Evolutionary conservation across 306 rosid species (phyloP), one percentile per base, ranked within the genome.

Genomic region (Trifolium pratense): DNA sequence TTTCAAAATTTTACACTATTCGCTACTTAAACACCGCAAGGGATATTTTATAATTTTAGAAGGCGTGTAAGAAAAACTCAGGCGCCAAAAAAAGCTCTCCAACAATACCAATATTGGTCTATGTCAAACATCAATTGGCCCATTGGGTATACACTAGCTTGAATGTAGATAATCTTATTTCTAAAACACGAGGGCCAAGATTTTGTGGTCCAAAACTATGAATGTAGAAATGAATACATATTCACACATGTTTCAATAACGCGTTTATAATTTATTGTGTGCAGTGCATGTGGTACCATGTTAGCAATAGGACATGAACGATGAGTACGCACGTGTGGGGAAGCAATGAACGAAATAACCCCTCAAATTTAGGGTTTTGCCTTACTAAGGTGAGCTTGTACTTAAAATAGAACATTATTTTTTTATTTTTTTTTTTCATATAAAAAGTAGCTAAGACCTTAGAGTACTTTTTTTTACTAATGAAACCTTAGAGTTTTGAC

Each of bases 321-420:
- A 70, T 66, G 80, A 66, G 48, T 74, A 62, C 58, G 86, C 96
- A 88, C 92, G 92, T 88, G 93, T 79, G 89, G 20, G 79, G 87
- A 79, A 78, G 70, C 72, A 76, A 12, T 40, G 18, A 52, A 73
- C 77, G 83, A 86, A 76, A 61, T 79, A 34, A 57, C 31, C 66
- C 73, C 48, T 42, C 15, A 71, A 62, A 51, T 51, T n/a, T 66
- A 23, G 71, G 71, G 39, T 21, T 66, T 21, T 66, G 71, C 71
- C 71, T 66, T 42, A 43, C 13, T 34, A 34, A 34, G 10, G 20
- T 5, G 20, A 65, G 1, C 14, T 20, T 16, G 49, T 43, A 5
- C 49, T 13, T 15, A 43, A 43, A 43, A 13, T 43, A 34, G 39
- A 9, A 34, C 6, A 9, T 34, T 29, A 29, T 29, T 29, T 4